Percentiles rank a stretch among this genome's conserved stretches.
Conservation (phyloP, 1,284 basidiomycete genomes). For the Sutorius eximius region DNA sequence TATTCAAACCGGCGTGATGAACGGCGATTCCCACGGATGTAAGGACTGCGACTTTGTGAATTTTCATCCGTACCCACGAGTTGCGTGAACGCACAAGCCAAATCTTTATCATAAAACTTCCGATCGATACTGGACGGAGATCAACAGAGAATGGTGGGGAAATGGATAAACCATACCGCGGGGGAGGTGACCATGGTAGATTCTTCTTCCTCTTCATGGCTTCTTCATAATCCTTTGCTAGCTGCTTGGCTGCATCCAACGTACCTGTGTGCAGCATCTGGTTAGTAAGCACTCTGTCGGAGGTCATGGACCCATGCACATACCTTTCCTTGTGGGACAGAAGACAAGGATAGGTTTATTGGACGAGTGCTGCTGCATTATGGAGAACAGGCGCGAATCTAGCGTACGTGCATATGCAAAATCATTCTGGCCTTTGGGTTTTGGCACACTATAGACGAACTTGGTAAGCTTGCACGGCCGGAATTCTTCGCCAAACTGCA, state of each 20-base stretch:
- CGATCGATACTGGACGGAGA: slow-evolving; percentile 45
- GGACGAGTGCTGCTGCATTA: slow-evolving; percentile 67
- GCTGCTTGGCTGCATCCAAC: slow-evolving; percentile 67
- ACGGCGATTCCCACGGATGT: slow-evolving; percentile 72
- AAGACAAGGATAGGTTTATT: slow-evolving; percentile 86
- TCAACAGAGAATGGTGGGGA: slow-evolving; percentile 6
- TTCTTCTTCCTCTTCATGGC: slow-evolving; percentile 47
- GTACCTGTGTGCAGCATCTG: slow-evolving; percentile 43
- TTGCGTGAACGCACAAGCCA: slow-evolving; percentile 48
- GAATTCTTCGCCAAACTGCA: slow-evolving; percentile 88
- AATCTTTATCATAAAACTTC: slow-evolving; percentile 60
- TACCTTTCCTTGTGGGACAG: slow-evolving; percentile 83
- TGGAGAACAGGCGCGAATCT: slow-evolving; percentile 71
- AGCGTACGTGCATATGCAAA: slow-evolving; percentile 75
- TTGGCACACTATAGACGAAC: slow-evolving; percentile 63
- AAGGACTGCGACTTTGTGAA: slow-evolving; percentile 45
- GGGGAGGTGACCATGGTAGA: slow-evolving; percentile 65
- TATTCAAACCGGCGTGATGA: slow-evolving; percentile 83
- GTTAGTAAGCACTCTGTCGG: neutral
- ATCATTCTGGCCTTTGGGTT: slow-evolving; percentile 68
- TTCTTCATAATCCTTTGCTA: slow-evolving; percentile 71
- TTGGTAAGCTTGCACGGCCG: slow-evolving; percentile 82
- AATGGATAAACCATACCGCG: slow-evolving; percentile 40
- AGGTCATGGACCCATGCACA: neutral
- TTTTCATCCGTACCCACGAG: neutral